Evolutionary conservation across 306 rosid genomes (phyloP).

Genomic region (Gillenia trifoliata): DNA sequence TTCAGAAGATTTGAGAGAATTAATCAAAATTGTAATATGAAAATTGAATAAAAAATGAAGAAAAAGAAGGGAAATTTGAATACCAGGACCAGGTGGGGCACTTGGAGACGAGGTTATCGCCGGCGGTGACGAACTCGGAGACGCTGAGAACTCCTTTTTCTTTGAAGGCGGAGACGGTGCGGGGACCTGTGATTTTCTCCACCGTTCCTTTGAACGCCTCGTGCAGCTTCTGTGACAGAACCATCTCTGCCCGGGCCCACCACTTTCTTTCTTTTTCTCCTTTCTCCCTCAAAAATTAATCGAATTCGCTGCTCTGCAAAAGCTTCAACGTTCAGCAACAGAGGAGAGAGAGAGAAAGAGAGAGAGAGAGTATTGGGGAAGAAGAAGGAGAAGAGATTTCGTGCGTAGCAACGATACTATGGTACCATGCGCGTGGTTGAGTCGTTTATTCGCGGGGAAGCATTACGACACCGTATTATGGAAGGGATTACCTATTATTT

Average conservation of each 20-base stretch:
- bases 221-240: constrained; percentile 86
- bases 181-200: constrained; percentile 88
- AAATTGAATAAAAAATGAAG: background rate
- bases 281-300: background rate
- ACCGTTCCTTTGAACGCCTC: constrained; percentile 97
- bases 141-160: constrained; percentile 98
- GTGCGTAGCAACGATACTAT: background rate
- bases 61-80: background rate
- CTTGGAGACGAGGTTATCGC: constrained; percentile 95
- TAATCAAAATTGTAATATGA: no score
- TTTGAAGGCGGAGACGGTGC: constrained; percentile 94
- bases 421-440: background rate
- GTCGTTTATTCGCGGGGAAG: background rate
- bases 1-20: background rate
- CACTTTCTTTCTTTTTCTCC: background rate
- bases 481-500: no score
- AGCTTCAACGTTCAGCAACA: background rate
- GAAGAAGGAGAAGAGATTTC: background rate
- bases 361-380: background rate
- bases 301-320: background rate
- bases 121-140: constrained; percentile 79
- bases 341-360: background rate
- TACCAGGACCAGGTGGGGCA: constrained; percentile 99
- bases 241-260: constrained; percentile 42
- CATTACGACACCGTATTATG: background rate